A percentile compares a stretch with the other conserved stretches of the same genome.
Evolutionary conservation across 2,329 filamentous ascomycete species (phyloP).

Genomic region (Xylariaceae sp.): DNA sequence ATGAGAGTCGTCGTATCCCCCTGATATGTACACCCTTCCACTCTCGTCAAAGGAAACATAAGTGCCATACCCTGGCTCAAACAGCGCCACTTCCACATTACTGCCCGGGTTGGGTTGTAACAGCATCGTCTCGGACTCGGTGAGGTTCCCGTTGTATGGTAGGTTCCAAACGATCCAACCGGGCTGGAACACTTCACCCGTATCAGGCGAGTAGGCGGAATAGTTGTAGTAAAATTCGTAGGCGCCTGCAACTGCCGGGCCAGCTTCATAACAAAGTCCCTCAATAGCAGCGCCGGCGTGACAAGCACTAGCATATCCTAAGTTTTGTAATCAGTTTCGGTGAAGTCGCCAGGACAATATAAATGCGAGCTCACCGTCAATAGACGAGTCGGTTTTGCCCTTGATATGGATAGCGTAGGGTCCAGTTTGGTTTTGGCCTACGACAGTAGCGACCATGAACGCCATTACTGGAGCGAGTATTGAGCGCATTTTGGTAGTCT

Average conservation of each 20-base stretch:
- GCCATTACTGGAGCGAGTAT: not conserved
- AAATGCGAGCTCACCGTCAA: conserved; percentile 28
- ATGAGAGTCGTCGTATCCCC: conserved; percentile 31
- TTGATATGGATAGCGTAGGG: conserved; percentile 32
- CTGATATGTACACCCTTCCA: conserved; percentile 30
- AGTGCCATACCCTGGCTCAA: conserved; percentile 14
- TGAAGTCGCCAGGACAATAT: not conserved
- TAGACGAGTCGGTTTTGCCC: conserved; percentile 28
- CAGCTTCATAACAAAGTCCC: conserved; percentile 29
- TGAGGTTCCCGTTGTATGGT: conserved; percentile 16
- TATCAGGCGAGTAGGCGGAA: conserved; percentile 1
- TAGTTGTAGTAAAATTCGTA: conserved; percentile 36
- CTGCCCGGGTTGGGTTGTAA: conserved; percentile 23
- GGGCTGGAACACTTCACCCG: conserved; percentile 21
- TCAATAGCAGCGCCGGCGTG: conserved; percentile 36
- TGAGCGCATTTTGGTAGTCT: not conserved
- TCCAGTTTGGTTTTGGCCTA: conserved; percentile 30
- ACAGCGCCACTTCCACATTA: conserved; percentile 32
- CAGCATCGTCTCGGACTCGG: conserved; percentile 14
- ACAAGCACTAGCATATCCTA: conserved; percentile 33
- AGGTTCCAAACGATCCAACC: conserved; percentile 32
- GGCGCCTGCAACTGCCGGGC: conserved; percentile 11
- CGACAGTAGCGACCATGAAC: conserved; percentile 19
- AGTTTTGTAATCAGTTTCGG: not conserved
- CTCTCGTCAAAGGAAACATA: conserved; percentile 26